Evolutionary conservation across 305 asterid species (phyloP), one percentile per base, ranked within the genome.

Genomic region (Solanum hybrid): DNA sequence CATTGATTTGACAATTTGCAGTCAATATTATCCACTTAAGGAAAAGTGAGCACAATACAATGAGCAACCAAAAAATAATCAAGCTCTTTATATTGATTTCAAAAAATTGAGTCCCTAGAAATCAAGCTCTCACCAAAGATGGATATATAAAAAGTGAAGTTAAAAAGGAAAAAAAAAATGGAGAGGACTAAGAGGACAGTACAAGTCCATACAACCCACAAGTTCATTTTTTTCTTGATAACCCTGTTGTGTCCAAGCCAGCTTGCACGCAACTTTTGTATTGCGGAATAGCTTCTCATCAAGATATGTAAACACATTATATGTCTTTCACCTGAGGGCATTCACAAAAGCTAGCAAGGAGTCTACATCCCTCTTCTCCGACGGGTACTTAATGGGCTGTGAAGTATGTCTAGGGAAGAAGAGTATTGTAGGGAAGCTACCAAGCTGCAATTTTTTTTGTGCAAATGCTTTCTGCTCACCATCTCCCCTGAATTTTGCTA

Each of bases 381-480:
- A 93, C 3, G 97, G 95, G 89, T 97, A 97, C 83, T 96, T 97
- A 0, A 97, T 87, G 11, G 99, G 96, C 13, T 93, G 92, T 7
- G 98, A 83, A 3, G 98, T 91, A 88, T 95, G 94, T 93, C 94
- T 97, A 0, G 98, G 98, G 92, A 97, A 97, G 90, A 96, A 95
- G 22, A 97, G 94, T 79, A 97, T 70, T 3, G 99, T 97, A 0
- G 99, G 99, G 91, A 97, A 97, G 92, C 98, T 97, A 72, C 97
- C 97, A 68, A 97, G 86, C 68, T 95, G 96, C 95, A 97, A 65
- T 65, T 97, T 93, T 88, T 93, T 89, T 90, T 95, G 95, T 3
- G 99, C 99, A 89, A 95, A 97, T 5, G 95, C 91, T 90, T 97
- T 97, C 92, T 97, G 96, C 10, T 96, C 99, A 9, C 99, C 99